phyloP scores from a whole-genome alignment of 2,329 filamentous ascomycete genomes.

The Pezicula carpinea region DNA sequence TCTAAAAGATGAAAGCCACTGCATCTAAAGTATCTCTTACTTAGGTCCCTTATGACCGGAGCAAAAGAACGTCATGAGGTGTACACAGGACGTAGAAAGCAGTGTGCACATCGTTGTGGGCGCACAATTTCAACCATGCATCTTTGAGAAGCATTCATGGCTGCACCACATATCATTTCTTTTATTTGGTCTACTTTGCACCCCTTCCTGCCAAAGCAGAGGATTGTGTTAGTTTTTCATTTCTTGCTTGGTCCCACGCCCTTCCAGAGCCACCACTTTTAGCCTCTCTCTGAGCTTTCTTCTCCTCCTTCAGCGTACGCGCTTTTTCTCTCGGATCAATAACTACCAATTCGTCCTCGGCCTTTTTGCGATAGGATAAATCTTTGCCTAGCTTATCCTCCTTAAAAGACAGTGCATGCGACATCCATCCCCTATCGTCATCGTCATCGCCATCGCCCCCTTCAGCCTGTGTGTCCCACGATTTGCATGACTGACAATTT shows the following conservation, averaged over 20 bases:
- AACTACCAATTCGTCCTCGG: slow-evolving; percentile 85
- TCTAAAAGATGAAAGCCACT: too few species aligned
- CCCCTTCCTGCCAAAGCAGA: slow-evolving; percentile 53
- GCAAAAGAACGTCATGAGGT: too few species aligned
- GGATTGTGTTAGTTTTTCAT: slow-evolving; percentile 50
- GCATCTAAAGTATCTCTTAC: too few species aligned
- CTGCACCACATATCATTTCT: not conserved
- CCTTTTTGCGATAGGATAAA: slow-evolving; percentile 82
- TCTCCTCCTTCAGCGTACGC: slow-evolving; percentile 63
- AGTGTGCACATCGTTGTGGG: too few species aligned
- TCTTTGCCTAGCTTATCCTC: slow-evolving; percentile 90
- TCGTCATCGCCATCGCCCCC: slow-evolving; percentile 51
- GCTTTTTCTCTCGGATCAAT: slow-evolving; percentile 88
- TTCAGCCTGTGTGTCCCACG: slow-evolving; percentile 60
- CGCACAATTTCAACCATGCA: too few species aligned
- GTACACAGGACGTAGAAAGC: too few species aligned
- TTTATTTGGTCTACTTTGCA: slow-evolving; percentile 37
- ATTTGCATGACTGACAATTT: slow-evolving; percentile 85
- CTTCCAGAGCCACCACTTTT: slow-evolving; percentile 45
- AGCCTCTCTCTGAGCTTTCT: slow-evolving; percentile 53
- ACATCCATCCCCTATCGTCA: slow-evolving; percentile 75
- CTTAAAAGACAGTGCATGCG: slow-evolving; percentile 77
- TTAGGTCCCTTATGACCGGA: too few species aligned
- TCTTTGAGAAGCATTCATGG: too few species aligned
- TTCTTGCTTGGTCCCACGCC: slow-evolving; percentile 54